phyloP scores from a whole-genome alignment of 2,329 filamentous ascomycete species.

The Fusarium sp. region DNA sequence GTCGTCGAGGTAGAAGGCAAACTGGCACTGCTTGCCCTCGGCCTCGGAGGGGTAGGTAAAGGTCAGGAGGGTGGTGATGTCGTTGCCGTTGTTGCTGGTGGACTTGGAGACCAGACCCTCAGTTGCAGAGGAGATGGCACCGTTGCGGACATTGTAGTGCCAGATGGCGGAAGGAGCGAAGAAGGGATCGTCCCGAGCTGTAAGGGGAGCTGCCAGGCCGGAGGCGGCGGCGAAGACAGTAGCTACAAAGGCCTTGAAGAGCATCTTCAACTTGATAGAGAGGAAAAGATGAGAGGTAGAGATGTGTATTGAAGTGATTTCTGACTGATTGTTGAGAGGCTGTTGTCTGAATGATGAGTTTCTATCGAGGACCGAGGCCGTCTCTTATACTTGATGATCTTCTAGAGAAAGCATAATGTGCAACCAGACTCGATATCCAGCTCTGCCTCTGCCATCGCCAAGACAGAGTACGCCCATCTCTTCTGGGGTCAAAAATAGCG shows the following conservation, averaged over 20 bases:
- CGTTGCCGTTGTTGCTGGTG: conserved; percentile 40
- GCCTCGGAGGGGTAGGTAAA: conserved; percentile 43
- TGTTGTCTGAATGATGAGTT: not conserved
- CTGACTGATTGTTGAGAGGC: not conserved
- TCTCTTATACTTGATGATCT: conserved; percentile 12
- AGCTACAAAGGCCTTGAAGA: conserved; percentile 38
- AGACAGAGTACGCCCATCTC: not conserved
- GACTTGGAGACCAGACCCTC: conserved; percentile 35
- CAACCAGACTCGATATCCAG: not conserved
- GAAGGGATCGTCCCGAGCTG: conserved; percentile 21
- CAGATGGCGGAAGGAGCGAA: conserved; percentile 40
- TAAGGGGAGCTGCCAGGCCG: conserved; percentile 37
- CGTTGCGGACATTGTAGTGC: conserved; percentile 40
- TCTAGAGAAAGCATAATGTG: not conserved
- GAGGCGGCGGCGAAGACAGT: conserved; percentile 34
- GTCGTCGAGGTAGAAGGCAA: conserved; percentile 44
- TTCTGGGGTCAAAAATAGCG: conserved; percentile 17
- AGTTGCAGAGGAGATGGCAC: conserved; percentile 35
- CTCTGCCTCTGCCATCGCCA: not conserved
- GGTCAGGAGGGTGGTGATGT: conserved; percentile 47
- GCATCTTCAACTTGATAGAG: conserved; percentile 31
- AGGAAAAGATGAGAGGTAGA: not conserved
- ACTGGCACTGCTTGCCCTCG: conserved; percentile 42
- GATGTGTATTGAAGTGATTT: not conserved
- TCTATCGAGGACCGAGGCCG: not conserved